A percentile compares a stretch with the other conserved stretches of the same genome.
These are phyloP conservation scores for Sporothrix luriei DNA, from an alignment of 2,329 filamentous ascomycete genomes.

Conservation along the genomic window DNA sequence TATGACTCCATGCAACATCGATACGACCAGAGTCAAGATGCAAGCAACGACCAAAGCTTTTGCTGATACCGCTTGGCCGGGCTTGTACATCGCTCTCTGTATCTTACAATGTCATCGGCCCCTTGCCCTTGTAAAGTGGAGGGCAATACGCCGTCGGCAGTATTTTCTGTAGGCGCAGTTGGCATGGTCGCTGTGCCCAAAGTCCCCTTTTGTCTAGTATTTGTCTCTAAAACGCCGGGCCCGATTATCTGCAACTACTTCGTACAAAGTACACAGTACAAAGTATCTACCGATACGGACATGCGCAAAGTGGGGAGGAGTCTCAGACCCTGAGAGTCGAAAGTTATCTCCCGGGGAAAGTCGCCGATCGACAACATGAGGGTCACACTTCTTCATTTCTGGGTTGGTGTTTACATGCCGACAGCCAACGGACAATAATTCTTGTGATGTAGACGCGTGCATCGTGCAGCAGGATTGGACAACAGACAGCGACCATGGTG, in stretches of 20 bases:
- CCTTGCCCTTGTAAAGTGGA: too few relatives aligned
- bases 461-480: neutral
- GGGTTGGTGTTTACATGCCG: neutral
- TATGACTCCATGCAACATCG: neutral
- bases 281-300: neutral
- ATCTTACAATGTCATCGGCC: neutral
- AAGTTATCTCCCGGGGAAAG: neutral
- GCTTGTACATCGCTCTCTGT: neutral
- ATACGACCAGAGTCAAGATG: neutral
- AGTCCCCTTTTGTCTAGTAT: neutral
- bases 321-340: too few relatives aligned
- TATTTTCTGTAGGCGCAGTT: neutral
- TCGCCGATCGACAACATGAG: conserved; percentile 2
- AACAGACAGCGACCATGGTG: conserved; percentile 6
- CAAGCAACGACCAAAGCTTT: neutral
- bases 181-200: neutral
- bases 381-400: neutral
- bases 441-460: too few relatives aligned
- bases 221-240: neutral
- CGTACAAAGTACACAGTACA: too few relatives aligned
- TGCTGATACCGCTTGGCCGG: neutral
- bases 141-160: neutral
- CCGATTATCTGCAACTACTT: neutral
- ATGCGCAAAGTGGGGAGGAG: neutral
- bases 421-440: neutral